phyloP scores from a whole-genome alignment of 352 stramenopile genomes.

The Phytopythium cucurbitacearum region DNA sequence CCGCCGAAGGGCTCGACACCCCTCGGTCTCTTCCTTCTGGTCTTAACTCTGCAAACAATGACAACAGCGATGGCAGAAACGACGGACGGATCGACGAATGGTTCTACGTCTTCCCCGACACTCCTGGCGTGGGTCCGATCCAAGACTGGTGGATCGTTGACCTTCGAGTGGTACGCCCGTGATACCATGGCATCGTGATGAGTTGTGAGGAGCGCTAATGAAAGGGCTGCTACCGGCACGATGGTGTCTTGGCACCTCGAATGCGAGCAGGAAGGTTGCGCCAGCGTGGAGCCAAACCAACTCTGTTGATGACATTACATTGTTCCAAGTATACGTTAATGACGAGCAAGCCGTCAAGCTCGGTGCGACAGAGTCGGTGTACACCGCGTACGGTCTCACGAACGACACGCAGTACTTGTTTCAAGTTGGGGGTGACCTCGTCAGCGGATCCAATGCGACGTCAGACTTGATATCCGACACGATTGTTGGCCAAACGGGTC shows the following conservation, averaged over 20 bases:
- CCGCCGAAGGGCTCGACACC: too few relatives aligned
- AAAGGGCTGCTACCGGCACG: not conserved
- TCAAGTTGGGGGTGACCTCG: constrained; percentile 13
- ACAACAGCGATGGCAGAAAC: too few relatives aligned
- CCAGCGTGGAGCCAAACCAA: constrained; percentile 11
- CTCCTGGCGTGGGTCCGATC: constrained; percentile 5
- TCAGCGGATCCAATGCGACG: constrained; percentile 6
- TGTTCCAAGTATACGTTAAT: constrained; percentile 20
- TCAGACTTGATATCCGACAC: constrained; percentile 18
- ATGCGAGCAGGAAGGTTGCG: constrained; percentile 16
- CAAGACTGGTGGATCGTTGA: constrained; percentile 29
- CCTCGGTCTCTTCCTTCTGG: too few relatives aligned
- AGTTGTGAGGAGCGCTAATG: not conserved
- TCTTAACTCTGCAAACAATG: too few relatives aligned
- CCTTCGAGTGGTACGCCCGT: constrained; percentile 24
- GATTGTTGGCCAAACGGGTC: constrained; percentile 20
- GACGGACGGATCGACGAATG: not conserved
- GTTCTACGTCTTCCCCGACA: not conserved
- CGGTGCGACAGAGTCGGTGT: constrained; percentile 5
- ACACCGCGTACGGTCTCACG: constrained; percentile 24
- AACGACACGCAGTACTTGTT: constrained; percentile 31
- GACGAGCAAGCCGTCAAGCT: constrained; percentile 8
- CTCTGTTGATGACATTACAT: constrained; percentile 18
- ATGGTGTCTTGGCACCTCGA: not conserved
- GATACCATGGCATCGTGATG: not conserved